Evolutionary conservation across 441 rosid species (phyloP), one percentile per base, ranked within the genome.

Genomic region (Corymbia citriodora): DNA sequence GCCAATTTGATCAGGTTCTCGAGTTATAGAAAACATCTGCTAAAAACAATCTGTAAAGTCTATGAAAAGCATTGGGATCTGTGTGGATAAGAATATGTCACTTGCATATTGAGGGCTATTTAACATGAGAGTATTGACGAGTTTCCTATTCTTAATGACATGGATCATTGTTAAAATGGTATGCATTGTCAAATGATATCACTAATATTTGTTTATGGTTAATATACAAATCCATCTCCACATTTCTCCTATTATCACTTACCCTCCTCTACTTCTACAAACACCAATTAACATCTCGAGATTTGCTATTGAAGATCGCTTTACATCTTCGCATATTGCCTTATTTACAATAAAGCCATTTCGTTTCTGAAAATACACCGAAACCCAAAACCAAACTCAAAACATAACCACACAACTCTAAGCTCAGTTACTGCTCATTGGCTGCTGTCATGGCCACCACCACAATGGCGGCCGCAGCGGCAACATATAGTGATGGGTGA

Each of bases 81-180:
- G 33, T n/a, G 40, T n/a, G 74, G 0, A 65, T 0, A 15, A n/a
- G 74, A 65, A 65, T 65, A 1, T 15, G 33, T n/a, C 31, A 5
- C 8, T n/a, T 87, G 53, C 82, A 63, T 29, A 63, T 29, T 13
- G 8, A 63, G 33, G 33, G 29, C 5, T 1, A 29, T 63, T 63
- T 63, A 29, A 9, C 70, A 29, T 0, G 18, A 13, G 70, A 63
- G 33, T 25, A 63, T 29, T 18, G 29, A 29, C 7, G 70, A 63
- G 18, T 29, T 63, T 29, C 33, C 29, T 14, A 7, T 63, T 29
- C 2, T 15, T 63, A 29, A 63, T 63, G 33, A 29, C 17, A 3
- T 63, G 31, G 0, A 0, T 25, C 9, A 15, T 63, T 4, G 29
- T 63, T 29, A 29, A 27, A 29, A 63, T 0, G 17, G 15, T 65